phyloP scores from a whole-genome alignment of 805 yeast genomes.

The Geotrichum ghanense region DNA sequence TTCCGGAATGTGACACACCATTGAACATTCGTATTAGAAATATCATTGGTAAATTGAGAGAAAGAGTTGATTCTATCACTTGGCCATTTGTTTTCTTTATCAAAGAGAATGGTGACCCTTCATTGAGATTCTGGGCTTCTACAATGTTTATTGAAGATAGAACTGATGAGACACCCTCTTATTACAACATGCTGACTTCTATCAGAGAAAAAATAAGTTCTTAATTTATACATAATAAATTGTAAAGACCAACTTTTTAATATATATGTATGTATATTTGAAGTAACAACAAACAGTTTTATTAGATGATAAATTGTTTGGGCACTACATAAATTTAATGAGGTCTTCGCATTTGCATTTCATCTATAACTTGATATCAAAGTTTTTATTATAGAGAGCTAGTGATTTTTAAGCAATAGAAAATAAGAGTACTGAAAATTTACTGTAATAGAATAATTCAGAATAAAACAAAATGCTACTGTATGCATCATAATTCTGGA shows the following conservation, averaged over 20 bases:
- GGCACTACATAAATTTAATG: too few relatives aligned
- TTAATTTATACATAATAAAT: slow-evolving; percentile 6
- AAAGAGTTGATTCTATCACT: slow-evolving; percentile 57
- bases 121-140: slow-evolving; percentile 83
- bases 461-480: too few relatives aligned
- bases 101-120: slow-evolving; percentile 65
- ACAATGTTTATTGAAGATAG: slow-evolving; percentile 83
- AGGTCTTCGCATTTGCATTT: too few relatives aligned
- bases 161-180: slow-evolving; percentile 23
- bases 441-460: too few relatives aligned
- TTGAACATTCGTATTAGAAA: slow-evolving; percentile 79
- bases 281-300: too few relatives aligned
- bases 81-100: slow-evolving; percentile 80
- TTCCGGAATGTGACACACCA: slow-evolving; percentile 70
- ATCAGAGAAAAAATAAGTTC: slow-evolving; percentile 37
- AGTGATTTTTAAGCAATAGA: too few relatives aligned
- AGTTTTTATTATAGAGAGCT: too few relatives aligned
- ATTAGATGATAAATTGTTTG: too few relatives aligned
- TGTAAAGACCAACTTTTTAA: not conserved
- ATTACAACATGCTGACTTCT: slow-evolving; percentile 27
- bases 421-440: too few relatives aligned
- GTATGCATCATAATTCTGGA: too few relatives aligned
- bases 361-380: too few relatives aligned
- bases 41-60: slow-evolving; percentile 71
- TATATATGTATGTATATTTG: too few relatives aligned